phyloP scores from a whole-genome alignment of 805 yeast genomes.

The Kluyveromyces lactis region DNA sequence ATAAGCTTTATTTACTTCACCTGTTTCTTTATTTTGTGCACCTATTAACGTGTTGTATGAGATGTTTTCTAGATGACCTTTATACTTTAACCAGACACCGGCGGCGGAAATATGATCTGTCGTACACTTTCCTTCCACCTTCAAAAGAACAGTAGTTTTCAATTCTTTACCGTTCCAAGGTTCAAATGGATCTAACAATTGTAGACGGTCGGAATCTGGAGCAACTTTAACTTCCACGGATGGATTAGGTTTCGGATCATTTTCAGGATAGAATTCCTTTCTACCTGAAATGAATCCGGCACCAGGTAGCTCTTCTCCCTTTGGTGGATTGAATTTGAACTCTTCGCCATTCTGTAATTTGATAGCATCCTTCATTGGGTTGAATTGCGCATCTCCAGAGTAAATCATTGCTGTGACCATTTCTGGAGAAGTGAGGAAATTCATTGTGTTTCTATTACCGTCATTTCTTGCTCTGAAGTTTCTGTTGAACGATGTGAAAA shows the following conservation, averaged over 20 bases:
- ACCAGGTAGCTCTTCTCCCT: conserved; percentile 77
- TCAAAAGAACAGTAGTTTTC: conserved; percentile 64
- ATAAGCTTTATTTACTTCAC: conserved; percentile 84
- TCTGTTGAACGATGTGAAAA: conserved; percentile 95
- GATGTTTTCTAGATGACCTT: conserved; percentile 94
- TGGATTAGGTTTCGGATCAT: conserved; percentile 56
- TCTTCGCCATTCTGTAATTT: conserved; percentile 57
- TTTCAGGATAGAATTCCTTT: conserved; percentile 62
- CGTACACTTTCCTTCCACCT: conserved; percentile 97
- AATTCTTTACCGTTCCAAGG: conserved; percentile 85
- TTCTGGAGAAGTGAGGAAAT: conserved; percentile 97
- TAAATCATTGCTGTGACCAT: conserved; percentile 95
- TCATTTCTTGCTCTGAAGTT: conserved; percentile 97
- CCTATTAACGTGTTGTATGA: conserved; percentile 94
- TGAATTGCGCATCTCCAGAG: conserved; percentile 86
- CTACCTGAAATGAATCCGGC: conserved; percentile 74
- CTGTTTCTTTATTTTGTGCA: conserved; percentile 94
- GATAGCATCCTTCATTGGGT: conserved; percentile 84
- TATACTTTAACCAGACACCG: conserved; percentile 97
- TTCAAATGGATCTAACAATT: conserved; percentile 78
- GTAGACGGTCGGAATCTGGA: conserved; percentile 86
- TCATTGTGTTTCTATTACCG: conserved; percentile 96
- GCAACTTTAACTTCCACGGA: conserved; percentile 59
- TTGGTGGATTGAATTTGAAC: conserved; percentile 74
- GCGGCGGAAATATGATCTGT: conserved; percentile 99